phyloP scores from a whole-genome alignment of 306 rosid genomes.

The Rosa chinensis region DNA sequence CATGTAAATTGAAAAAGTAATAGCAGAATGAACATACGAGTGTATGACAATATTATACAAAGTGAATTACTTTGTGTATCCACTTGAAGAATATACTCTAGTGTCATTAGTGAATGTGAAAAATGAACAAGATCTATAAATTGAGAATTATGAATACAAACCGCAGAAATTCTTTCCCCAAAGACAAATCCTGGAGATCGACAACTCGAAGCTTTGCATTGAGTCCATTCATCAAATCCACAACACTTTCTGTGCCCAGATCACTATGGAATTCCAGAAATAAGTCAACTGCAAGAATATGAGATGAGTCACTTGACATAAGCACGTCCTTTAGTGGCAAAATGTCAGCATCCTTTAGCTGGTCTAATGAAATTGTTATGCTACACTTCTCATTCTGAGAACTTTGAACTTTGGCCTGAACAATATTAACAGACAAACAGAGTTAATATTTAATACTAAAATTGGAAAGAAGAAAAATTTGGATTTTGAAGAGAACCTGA shows the following conservation, averaged over 20 bases:
- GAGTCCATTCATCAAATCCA: conserved; percentile 57
- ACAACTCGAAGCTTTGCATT: conserved; percentile 69
- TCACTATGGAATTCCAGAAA: conserved; percentile 45
- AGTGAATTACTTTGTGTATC: not conserved
- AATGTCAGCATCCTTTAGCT: conserved; percentile 60
- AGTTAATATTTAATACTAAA: not conserved
- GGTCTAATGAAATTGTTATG: conserved; percentile 50
- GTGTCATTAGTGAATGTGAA: not conserved
- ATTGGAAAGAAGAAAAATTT: not conserved
- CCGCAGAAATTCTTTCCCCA: conserved; percentile 63
- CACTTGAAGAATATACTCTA: not conserved
- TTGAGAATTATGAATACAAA: conserved; percentile 20
- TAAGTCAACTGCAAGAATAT: conserved; percentile 61
- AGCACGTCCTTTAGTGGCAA: conserved; percentile 56
- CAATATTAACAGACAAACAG: not conserved
- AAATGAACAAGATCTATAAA: not conserved
- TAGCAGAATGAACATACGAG: not conserved
- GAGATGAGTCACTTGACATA: conserved; percentile 44
- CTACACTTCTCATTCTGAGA: conserved; percentile 42
- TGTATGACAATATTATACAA: not conserved
- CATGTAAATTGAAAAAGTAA: not conserved
- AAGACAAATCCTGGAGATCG: conserved; percentile 54
- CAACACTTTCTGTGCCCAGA: conserved; percentile 50
- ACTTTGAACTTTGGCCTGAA: conserved; percentile 54
- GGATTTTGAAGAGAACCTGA: conserved; percentile 10